Base-by-base conservation (phyloP, 495 filamentous ascomycete species). In the Entonaema liquescens region DNA sequence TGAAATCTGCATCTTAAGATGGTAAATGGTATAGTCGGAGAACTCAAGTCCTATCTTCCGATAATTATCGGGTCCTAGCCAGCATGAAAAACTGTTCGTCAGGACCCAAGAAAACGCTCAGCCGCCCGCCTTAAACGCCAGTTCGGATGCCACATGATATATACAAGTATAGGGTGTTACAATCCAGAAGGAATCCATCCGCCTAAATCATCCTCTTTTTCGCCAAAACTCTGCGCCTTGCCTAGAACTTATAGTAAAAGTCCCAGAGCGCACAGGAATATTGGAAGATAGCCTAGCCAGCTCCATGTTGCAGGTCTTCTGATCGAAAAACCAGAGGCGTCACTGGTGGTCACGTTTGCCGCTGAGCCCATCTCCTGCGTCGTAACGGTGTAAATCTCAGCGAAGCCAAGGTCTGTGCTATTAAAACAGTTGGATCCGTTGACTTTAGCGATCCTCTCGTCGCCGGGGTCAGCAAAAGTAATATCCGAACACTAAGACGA, bases 361-460 rank as follows among this genome's bases (percentile, higher is more conserved):
- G 73, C 67, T 61, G 75, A 67, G 65, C 78, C 79, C 31, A 78
- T 75, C 26, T 77, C 75, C 26, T 74, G 70, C 28, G 82, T 79
- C 33, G 80, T 80, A 61, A 85, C 82, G 21, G 88, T 90, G 84
- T 91, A 97, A 71, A 97, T 83, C 68, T 89, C 86, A 67, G 92
- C 84, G 83, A 95, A 92, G 60, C 85, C 82, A 70, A 97, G 87
- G 58, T 91, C 85, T 56, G 85, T 85, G 63, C 87, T 90, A 80
- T 98, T 97, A 82, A 89, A 92, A 84, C 94, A 97, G 80, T 97
- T 97, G 7, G 87, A 79, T 40, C 83, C 80, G 73, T 88, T 96
- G 36, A 97, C 92, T 65, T 90, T 83, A 23, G 81, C 81, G 62
- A 95, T 88, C 49, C 74, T 73, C 55, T 79, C 72, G 76, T 95